These are phyloP conservation scores for Calonectria pteridis DNA, from an alignment of 2,329 filamentous ascomycete genomes.

Conservation along the genomic window DNA sequence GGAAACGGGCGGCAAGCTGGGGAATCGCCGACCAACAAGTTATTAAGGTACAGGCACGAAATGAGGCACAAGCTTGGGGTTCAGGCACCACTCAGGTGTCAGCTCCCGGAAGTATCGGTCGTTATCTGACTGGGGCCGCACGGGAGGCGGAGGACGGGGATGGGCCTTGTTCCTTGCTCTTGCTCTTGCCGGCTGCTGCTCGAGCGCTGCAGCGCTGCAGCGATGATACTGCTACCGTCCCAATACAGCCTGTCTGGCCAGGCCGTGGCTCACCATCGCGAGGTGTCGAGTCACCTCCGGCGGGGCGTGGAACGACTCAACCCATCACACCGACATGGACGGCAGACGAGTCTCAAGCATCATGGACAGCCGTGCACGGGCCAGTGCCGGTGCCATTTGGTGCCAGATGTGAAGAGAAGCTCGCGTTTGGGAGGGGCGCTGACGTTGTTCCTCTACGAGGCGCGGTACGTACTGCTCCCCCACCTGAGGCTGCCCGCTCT, in stretches of 20 bases:
- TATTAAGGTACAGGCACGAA: slow-evolving; percentile 18
- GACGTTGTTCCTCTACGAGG: slow-evolving; percentile 38
- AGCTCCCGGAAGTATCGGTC: slow-evolving; percentile 45
- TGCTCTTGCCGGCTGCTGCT: slow-evolving; percentile 25
- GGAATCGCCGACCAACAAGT: neutral
- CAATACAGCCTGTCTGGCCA: slow-evolving; percentile 13
- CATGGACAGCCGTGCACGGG: slow-evolving; percentile 36
- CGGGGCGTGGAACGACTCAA: slow-evolving; percentile 32
- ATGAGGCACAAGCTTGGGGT: slow-evolving; percentile 27
- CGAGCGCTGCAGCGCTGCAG: neutral
- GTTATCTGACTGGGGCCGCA: slow-evolving; percentile 28
- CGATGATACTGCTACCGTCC: neutral
- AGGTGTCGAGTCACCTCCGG: slow-evolving; percentile 40
- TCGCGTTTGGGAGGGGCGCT: slow-evolving; percentile 32
- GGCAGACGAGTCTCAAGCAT: slow-evolving; percentile 16
- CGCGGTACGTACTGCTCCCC: slow-evolving; percentile 27
- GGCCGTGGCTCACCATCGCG: slow-evolving; percentile 29
- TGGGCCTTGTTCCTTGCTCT: slow-evolving; percentile 8
- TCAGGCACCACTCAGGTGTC: slow-evolving; percentile 29
- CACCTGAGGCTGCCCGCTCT: neutral
- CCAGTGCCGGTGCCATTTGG: slow-evolving; percentile 21
- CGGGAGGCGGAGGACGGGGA: slow-evolving; percentile 22
- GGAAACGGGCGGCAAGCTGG: slow-evolving; percentile 6
- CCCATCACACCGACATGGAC: slow-evolving; percentile 23
- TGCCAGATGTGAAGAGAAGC: slow-evolving; percentile 26